Evolutionary conservation across 148 eudicot species (phyloP).

Genomic region (Rhododendron mucronatum): DNA sequence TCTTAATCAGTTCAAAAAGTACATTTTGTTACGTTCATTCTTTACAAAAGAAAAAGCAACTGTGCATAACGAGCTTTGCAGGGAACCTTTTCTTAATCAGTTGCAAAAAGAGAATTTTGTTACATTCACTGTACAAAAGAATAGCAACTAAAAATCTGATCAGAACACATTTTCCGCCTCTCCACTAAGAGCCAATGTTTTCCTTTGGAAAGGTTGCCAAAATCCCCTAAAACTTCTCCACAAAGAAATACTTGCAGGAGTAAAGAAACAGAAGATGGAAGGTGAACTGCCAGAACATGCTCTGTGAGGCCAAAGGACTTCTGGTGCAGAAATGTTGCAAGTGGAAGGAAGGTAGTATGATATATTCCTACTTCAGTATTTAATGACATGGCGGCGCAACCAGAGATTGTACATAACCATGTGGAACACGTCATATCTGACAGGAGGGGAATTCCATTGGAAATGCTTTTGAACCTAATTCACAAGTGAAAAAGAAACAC

Average conservation of each 20-base stretch:
- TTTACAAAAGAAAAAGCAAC: neutral
- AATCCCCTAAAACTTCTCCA: neutral
- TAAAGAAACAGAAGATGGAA: neutral
- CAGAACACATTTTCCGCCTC: neutral
- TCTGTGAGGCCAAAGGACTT: neutral
- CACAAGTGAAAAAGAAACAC: neutral
- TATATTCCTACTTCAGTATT: neutral
- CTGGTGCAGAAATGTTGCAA: neutral
- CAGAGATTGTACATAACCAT: conserved; percentile 12
- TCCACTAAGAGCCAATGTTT: neutral
- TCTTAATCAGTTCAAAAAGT: neutral
- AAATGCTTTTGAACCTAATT: conserved; percentile 11
- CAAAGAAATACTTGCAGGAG: neutral
- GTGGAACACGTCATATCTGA: conserved; percentile 1
- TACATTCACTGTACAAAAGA: neutral
- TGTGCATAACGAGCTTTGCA: neutral
- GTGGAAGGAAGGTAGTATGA: neutral
- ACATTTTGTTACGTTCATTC: neutral
- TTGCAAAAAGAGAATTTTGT: too few species aligned
- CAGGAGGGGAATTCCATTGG: conserved; percentile 4
- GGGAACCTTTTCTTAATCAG: neutral
- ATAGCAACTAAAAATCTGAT: neutral
- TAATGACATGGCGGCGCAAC: conserved; percentile 4
- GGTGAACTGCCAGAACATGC: neutral
- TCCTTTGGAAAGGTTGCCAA: neutral